Conservation (phyloP, 2,329 filamentous ascomycete species). For the Colletotrichum musae region DNA sequence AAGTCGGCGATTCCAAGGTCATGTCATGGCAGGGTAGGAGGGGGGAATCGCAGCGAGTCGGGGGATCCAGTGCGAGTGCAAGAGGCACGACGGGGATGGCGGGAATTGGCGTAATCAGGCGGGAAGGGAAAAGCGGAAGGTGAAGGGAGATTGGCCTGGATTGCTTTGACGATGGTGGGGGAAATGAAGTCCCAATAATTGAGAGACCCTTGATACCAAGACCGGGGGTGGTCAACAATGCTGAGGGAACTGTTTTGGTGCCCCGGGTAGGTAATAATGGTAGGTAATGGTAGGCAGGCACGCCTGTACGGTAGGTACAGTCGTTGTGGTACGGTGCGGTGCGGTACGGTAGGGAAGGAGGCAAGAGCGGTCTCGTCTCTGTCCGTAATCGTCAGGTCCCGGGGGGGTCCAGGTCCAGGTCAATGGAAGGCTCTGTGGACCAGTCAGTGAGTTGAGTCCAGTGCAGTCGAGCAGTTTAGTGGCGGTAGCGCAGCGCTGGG, state of each 20-base stretch:
- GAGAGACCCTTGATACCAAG: constrained; percentile 41
- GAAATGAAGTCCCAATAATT: constrained; percentile 43
- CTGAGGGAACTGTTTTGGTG: constrained; percentile 24
- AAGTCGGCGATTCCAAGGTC: constrained; percentile 29
- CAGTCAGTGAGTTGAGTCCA: constrained; percentile 16
- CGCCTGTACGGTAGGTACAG: background rate
- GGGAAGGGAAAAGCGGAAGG: constrained; percentile 25
- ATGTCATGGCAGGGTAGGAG: constrained; percentile 34
- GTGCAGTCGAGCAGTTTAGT: constrained; percentile 10
- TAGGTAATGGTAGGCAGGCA: background rate
- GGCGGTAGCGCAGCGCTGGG: constrained; percentile 39
- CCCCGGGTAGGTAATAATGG: background rate
- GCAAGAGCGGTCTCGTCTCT: too few relatives aligned
- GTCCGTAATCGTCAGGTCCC: constrained; percentile 36
- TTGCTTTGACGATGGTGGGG: constrained; percentile 42
- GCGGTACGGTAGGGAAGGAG: too few relatives aligned
- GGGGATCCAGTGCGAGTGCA: background rate
- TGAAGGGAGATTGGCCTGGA: constrained; percentile 38
- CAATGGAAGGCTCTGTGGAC: constrained; percentile 13
- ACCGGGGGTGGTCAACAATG: constrained; percentile 39
- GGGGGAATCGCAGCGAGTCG: constrained; percentile 7
- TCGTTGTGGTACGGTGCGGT: too few relatives aligned
- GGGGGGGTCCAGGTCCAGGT: constrained; percentile 7
- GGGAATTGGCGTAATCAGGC: constrained; percentile 32
- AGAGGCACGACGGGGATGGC: constrained; percentile 11